Evolutionary conservation across 495 filamentous ascomycete genomes (phyloP), one percentile per base, ranked within the genome.

Genomic region (Penicillium chermesinum): DNA sequence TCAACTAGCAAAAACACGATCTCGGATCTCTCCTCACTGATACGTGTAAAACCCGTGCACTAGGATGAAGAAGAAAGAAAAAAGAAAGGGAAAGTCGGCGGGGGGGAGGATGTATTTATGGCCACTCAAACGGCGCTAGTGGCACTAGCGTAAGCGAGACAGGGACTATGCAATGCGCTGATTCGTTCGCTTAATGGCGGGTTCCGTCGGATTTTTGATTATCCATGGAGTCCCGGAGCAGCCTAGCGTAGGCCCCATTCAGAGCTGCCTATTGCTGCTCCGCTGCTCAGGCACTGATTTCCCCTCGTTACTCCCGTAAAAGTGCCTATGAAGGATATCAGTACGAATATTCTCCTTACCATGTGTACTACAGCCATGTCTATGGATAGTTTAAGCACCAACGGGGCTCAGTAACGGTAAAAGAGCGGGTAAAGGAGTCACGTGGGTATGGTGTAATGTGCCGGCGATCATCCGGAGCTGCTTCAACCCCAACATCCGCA

Each of bases 1-100:
- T 77, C 74, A 77, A 77, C 73, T 74, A 77, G 74, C 74, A 76
- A 76, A 75, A 76, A 76, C 71, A 74, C 71, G 69, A 59, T 72
- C 73, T 77, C 74, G 74, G 74, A 77, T 71, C 61, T 67, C 66
- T 77, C 74, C 73, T 77, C 74, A 77, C 73, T 75, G 73, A 73
- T 59, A 68, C 69, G 71, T 71, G 71, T 76, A 76, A 71, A 71
- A 72, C 73, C 73, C 72, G 59, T 75, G 73, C 73, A 77, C 73
- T 59, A 72, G 71, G 70, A 75, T 75, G 62, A 48, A 63, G 53
- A 72, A 65, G 49, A 62, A 74, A 74, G 64, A 54, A 61, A 67
- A 57, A 68, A 71, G 59, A 58, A 53, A 55, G 54, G 61, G 20
- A 52, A 46, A 14, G 45, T 36, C 7, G 20, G 52, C 30, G 38